Evolutionary conservation across 108 stramenopile genomes (phyloP).

Genomic region (Craspedostauros australis): DNA sequence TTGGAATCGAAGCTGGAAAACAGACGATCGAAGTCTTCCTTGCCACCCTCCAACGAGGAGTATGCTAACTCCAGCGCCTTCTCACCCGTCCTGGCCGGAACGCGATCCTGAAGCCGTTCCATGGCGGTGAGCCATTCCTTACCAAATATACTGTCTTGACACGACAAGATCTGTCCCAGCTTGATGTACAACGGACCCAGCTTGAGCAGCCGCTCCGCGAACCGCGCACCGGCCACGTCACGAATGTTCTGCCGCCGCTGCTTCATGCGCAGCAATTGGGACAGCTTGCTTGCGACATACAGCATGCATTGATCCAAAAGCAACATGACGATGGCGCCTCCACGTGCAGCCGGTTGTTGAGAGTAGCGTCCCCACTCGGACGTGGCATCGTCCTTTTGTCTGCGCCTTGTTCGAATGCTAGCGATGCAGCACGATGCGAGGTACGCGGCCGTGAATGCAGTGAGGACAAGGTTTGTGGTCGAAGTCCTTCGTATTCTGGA

Average conservation of each 20-base stretch:
- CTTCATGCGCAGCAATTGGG: background rate
- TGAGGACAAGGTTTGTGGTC: too few relatives aligned
- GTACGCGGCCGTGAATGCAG: too few relatives aligned
- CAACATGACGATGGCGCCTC: conserved; percentile 43
- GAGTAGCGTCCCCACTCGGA: conserved; percentile 84
- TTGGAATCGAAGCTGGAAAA: conserved; percentile 78
- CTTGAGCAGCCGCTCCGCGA: conserved; percentile 65
- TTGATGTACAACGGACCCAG: conserved; percentile 54
- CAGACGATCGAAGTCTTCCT: conserved; percentile 38
- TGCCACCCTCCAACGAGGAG: conserved; percentile 50
- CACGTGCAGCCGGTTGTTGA: conserved; percentile 57
- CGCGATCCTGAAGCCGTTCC: conserved; percentile 87
- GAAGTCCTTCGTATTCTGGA: too few relatives aligned
- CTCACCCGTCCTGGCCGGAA: conserved; percentile 74
- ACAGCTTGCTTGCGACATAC: background rate
- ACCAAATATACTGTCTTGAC: conserved; percentile 79
- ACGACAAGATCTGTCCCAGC: conserved; percentile 90
- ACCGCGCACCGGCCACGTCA: conserved; percentile 29
- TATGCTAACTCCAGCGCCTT: conserved; percentile 80
- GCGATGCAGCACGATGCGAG: too few relatives aligned
- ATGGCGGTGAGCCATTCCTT: conserved; percentile 82
- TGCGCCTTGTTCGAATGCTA: background rate
- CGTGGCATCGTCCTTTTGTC: conserved; percentile 64
- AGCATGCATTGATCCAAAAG: conserved; percentile 13
- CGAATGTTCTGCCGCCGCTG: conserved; percentile 1